phyloP scores from a whole-genome alignment of 805 yeast species.

The Lipomyces yamadae region DNA sequence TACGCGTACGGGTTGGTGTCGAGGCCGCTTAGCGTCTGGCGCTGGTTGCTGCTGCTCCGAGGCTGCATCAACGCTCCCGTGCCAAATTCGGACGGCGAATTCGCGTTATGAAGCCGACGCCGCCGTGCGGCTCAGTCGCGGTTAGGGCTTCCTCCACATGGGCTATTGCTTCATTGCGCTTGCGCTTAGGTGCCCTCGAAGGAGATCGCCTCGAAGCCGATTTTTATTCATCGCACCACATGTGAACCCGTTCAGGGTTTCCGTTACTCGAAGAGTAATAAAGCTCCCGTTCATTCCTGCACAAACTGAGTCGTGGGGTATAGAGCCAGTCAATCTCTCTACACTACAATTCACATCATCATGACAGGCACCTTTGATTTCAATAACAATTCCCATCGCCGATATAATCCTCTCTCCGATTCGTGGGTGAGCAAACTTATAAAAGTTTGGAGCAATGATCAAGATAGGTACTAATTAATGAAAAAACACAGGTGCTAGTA shows the following conservation, averaged over 20 bases:
- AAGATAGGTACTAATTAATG: not conserved
- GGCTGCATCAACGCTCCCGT: no score
- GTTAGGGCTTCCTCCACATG: conserved; percentile 1
- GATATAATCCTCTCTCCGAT: conserved; percentile 71
- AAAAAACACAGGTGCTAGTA: conserved; percentile 51
- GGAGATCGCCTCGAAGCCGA: not conserved
- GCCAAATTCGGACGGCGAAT: not conserved
- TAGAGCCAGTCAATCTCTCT: not conserved
- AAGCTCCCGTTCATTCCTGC: not conserved
- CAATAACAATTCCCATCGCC: conserved; percentile 57
- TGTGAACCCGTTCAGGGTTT: not conserved
- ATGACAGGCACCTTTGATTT: conserved; percentile 30
- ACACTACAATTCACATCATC: not conserved
- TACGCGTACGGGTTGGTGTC: no score
- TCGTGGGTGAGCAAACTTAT: conserved; percentile 51
- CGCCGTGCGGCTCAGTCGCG: not conserved
- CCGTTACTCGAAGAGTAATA: not conserved
- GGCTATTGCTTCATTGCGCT: not conserved
- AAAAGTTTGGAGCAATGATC: not conserved
- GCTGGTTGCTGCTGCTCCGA: not conserved
- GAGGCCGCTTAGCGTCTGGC: not conserved
- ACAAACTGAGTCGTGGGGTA: not conserved
- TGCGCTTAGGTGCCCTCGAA: not conserved
- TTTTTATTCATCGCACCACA: not conserved
- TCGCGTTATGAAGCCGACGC: not conserved